Evolutionary conservation across 2,329 filamentous ascomycete genomes (phyloP), one percentile per base, ranked within the genome.

Genomic region (Epichloe sp.): DNA sequence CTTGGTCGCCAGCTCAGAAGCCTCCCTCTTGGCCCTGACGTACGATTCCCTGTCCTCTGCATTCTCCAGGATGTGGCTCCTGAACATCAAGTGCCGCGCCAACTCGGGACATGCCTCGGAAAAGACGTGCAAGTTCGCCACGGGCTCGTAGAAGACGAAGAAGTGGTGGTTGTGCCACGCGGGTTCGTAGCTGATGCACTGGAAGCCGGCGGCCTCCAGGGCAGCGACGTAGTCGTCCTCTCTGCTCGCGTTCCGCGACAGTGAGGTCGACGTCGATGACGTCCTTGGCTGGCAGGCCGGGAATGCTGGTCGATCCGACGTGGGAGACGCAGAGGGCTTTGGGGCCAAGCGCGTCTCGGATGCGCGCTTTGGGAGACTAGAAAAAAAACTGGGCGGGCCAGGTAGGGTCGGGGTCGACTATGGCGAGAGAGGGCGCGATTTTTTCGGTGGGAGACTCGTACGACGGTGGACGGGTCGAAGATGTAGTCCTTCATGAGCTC

Each of bases 251-350:
- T 75, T 75, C 63, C 2, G 58, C 47, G 7, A 78, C 64, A 5
- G 70, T 63, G 7, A 78, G 60, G 56, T 78, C 76, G 26, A 78
- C 66, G 57, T 79, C 76, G 45, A 79, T 73, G 45, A 78, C 61
- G 36, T 68, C 64, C 60, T 79, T 78, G 45, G 76, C 75, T 0
- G 71, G 65, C 3, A 79, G 66, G 7, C 61, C 63, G 0, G 72
- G 71, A 6, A 79, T 64, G 48, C 71, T 72, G 31, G 76, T 78
- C 12, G 73, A 77, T 26, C 76, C 76, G 35, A 71, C 64, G 57
- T 78, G 75, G 17, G 63, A 56, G 48, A 78, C 61, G 21, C 60
- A 57, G 19, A 19, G 19, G 19, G 19, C 19, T 19, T 19, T 19
- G 19, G 19, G 19, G 19, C 19, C 19, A 19, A 19, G 19, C 19